A percentile compares a stretch with the other conserved stretches of the same genome.
Evolutionary conservation across 1,284 basidiomycete species (phyloP).

Genomic region (Sphagnurus paluster): DNA sequence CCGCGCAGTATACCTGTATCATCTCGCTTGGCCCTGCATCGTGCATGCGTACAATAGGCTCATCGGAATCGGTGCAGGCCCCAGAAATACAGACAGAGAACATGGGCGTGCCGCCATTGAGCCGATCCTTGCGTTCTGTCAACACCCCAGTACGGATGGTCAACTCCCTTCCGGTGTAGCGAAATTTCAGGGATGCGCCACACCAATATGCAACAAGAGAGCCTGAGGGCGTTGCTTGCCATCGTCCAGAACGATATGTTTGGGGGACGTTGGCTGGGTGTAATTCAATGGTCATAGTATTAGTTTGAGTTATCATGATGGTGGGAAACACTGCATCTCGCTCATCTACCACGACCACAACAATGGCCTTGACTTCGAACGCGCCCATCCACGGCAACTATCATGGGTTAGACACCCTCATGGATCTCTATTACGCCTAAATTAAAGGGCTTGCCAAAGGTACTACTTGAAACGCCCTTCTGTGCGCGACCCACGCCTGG

Average conservation of each 20-base stretch:
- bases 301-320: no score
- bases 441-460: slow-evolving; percentile 31
- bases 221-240: slow-evolving; percentile 1
- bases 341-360: neutral
- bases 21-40: slow-evolving; percentile 7
- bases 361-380: slow-evolving; percentile 2
- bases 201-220: slow-evolving; percentile 10
- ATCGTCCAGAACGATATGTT: slow-evolving; percentile 7
- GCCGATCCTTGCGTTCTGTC: slow-evolving; percentile 19
- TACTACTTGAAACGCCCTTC: slow-evolving; percentile 74
- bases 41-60: neutral
- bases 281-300: no score
- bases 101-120: slow-evolving; percentile 22
- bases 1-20: neutral
- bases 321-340: no score
- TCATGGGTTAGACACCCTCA: slow-evolving; percentile 44
- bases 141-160: slow-evolving; percentile 10
- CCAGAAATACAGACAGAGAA: slow-evolving; percentile 8
- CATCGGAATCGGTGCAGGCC: neutral
- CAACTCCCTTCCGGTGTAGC: slow-evolving; percentile 1
- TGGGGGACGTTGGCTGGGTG: slow-evolving; percentile 1
- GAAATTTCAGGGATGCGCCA: slow-evolving; percentile 10
- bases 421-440: neutral
- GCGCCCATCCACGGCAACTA: slow-evolving; percentile 61
- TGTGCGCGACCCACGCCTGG: slow-evolving; percentile 57